Evolutionary conservation across 2,329 filamentous ascomycete genomes (phyloP), one percentile per base, ranked within the genome.

Genomic region (Clarireedia paspali): DNA sequence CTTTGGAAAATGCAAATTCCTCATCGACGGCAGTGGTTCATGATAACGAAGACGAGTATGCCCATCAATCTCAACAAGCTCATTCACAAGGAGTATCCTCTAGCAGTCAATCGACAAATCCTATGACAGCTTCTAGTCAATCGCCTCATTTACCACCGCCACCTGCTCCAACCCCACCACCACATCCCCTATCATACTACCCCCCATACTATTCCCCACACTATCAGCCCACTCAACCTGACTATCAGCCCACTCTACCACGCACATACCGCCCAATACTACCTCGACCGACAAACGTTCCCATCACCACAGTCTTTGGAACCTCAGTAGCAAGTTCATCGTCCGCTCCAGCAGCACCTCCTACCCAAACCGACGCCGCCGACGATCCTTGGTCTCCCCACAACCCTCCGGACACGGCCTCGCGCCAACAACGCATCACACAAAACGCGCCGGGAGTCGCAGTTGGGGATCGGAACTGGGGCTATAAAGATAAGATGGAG

Each of bases 151-250:
- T 30, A 6, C 48, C 48, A 30, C 48, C 48, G 10, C 54, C 48
- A n/a, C 14, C 53, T 6, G 53, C 17, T n/a, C 54, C 54, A 15
- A 52, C 47, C 23, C 54, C 54, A 3, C 53, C 53, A 17, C 48
- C 54, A 4, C 9, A n/a, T 50, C 24, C 27, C 6, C 20, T 6
- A 5, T 17, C 38, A 12, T 10, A 55, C 2, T 34, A 27, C 24
- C 9, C 3, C 23, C 24, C 12, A 23, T 26, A 17, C 36, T 14
- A 24, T 27, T 27, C 42, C 5, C 15, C 1, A 23, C 40, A 9
- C 26, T 36, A 20, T 47, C 17, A 1, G n/a, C 12, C 10, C 6
- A 47, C 23, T 12, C 50, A 23, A 23, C 38, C 38, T 1, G 24
- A 44, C 2, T 1, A 12, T 2, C 3, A n/a, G 4, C 14, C 14